Base-by-base conservation (phyloP, 306 rosid genomes). In the Luffa acutangula region DNA sequence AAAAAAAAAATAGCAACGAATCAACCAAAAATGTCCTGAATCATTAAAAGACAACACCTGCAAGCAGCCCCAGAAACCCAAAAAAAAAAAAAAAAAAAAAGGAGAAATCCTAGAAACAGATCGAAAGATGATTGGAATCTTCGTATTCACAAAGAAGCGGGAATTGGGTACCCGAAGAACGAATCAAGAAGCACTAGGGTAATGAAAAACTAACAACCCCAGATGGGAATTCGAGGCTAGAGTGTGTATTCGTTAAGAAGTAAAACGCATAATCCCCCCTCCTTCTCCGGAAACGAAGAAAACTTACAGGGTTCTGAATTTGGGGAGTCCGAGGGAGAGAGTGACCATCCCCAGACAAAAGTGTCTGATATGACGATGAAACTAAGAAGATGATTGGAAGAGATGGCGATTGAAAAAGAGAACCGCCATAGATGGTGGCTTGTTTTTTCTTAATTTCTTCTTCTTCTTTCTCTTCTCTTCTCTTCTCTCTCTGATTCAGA, bases 381-480 rank as follows among this genome's bases (percentile, higher is more conserved):
- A 88, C 42, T 43, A 82, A 49, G 86, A 78, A 80, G 84, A 76
- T 2, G 73, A 72, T 6, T 73, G 85, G 72, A 17, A 67, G 45
- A 12, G 88, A 41, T 11, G 90, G 43, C 46, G 87, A 69, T 17
- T 89, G 67, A 53, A 76, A 76, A 51, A 83, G 80, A 87, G 84
- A 83, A 89, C 84, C 91, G 87, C 91, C 92, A 89, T 87, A 80
- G 83, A 81, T 46, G 63, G 85, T 80, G 82, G 85, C 85, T 76
- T 51, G 57, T 15, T n/a, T 52, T 46, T 8, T 46, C 42, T 39
- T 39, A 1, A 9, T 8, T 6, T 7, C 2, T 46, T 9, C 10
- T 18, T 12, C n/a, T 51, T 51, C 14, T 51, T 41, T 53, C 58
- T 80, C 7, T 15, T 43, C 77, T 15, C 48, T 34, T 15, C 33